A percentile compares a stretch with the other conserved stretches of the same genome.
Evolutionary conservation across 208 protist species (phyloP).

Genomic region (Leptomonas pyrrhocoris): DNA sequence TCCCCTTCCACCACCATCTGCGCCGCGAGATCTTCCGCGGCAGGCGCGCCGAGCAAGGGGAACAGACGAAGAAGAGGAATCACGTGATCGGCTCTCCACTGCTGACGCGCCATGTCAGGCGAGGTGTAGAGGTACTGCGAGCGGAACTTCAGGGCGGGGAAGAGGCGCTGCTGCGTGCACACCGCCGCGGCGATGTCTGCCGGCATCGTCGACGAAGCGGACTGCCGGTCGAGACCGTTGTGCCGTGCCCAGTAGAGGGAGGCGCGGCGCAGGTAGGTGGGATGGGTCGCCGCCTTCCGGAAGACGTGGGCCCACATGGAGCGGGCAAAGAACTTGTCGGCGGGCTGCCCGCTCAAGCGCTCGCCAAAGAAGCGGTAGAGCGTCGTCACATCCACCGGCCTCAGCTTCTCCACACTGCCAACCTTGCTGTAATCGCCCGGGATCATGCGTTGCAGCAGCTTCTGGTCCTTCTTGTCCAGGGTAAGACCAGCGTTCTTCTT

Average conservation of each 20-base stretch:
- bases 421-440: constrained; percentile 75
- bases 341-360: constrained; percentile 43
- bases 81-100: constrained; percentile 80
- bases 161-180: constrained; percentile 76
- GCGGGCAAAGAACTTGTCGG: constrained; percentile 64
- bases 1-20: constrained; percentile 78
- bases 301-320: constrained; percentile 81
- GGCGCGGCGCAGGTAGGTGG: constrained; percentile 64
- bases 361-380: constrained; percentile 84
- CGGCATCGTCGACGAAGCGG: constrained; percentile 62
- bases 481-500: constrained; percentile 4
- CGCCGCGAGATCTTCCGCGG: constrained; percentile 82
- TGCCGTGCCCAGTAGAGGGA: constrained; percentile 89
- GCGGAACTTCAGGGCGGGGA: constrained; percentile 83
- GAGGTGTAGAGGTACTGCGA: constrained; percentile 83
- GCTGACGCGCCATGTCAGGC: constrained; percentile 75
- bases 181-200: constrained; percentile 65
- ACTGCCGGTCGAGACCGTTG: constrained; percentile 55
- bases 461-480: constrained; percentile 83
- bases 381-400: constrained; percentile 78
- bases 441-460: constrained; percentile 74
- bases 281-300: constrained; percentile 80
- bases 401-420: constrained; percentile 78
- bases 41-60: constrained; percentile 62
- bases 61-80: constrained; percentile 87